A percentile compares a stretch with the other conserved stretches of the same genome.
Evolutionary conservation across 441 rosid species (phyloP).

Genomic region (Euphorbia celastroides): DNA sequence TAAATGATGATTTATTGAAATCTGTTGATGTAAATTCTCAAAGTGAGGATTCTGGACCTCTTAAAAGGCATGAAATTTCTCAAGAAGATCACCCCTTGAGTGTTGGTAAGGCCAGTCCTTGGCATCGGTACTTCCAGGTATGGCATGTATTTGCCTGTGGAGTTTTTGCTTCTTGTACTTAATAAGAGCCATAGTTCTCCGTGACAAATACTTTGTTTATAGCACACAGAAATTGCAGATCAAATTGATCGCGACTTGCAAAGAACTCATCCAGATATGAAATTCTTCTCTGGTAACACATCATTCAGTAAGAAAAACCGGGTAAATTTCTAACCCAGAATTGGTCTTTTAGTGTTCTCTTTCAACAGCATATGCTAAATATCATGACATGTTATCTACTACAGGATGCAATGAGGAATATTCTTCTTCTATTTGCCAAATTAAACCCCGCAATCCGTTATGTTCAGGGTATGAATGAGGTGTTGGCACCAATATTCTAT

Average conservation of each 20-base stretch:
- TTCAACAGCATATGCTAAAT: neutral
- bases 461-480: constrained; percentile 84
- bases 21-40: constrained; percentile 27
- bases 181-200: constrained; percentile 14
- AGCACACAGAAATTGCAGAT: constrained; percentile 61
- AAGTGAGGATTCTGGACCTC: constrained; percentile 42
- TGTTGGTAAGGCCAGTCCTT: constrained; percentile 50
- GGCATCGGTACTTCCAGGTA: constrained; percentile 68
- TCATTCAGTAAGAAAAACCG: constrained; percentile 46
- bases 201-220: constrained; percentile 20
- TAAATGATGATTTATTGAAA: constrained; percentile 24
- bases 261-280: constrained; percentile 63
- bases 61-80: constrained; percentile 49
- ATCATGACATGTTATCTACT: constrained; percentile 8
- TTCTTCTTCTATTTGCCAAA: constrained; percentile 63
- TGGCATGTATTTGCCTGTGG: constrained; percentile 4
- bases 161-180: constrained; percentile 10
- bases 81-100: constrained; percentile 76
- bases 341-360: neutral
- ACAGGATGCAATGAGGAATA: constrained; percentile 62
- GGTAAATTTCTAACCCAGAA: constrained; percentile 23
- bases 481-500: constrained; percentile 61
- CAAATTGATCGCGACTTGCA: constrained; percentile 68
- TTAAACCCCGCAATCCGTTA: constrained; percentile 68
- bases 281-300: constrained; percentile 62